Evolutionary conservation across 108 stramenopile species (phyloP).

Genomic region (Cylindrotheca closterium): DNA sequence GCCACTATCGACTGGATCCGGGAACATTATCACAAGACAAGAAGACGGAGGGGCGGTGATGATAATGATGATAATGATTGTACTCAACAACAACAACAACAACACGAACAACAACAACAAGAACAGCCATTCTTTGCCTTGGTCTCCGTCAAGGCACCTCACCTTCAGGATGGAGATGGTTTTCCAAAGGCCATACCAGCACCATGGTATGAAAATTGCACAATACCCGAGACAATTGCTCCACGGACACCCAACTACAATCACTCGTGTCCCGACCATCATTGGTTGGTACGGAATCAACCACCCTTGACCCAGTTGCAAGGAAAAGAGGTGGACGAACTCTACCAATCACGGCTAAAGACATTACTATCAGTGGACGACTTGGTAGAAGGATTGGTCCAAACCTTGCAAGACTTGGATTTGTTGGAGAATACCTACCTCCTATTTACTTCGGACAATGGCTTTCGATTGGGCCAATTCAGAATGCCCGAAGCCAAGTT

Average conservation of each 20-base stretch:
- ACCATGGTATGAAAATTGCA: slow-evolving; percentile 38
- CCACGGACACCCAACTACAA: slow-evolving; percentile 56
- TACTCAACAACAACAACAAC: neutral
- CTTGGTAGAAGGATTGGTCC: slow-evolving; percentile 32
- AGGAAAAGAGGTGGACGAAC: slow-evolving; percentile 23
- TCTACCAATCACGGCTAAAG: slow-evolving; percentile 36
- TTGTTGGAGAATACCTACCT: slow-evolving; percentile 41
- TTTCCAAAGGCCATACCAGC: slow-evolving; percentile 43
- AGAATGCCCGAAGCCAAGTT: slow-evolving; percentile 40
- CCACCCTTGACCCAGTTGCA: slow-evolving; percentile 17
- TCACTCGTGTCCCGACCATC: slow-evolving; percentile 13
- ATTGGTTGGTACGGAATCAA: slow-evolving; percentile 37
- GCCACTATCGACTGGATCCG: slow-evolving; percentile 41
- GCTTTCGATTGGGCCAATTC: slow-evolving; percentile 50
- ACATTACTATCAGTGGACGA: slow-evolving; percentile 46
- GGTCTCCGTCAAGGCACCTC: slow-evolving; percentile 47
- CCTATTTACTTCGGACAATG: slow-evolving; percentile 55
- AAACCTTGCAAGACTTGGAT: slow-evolving; percentile 3
- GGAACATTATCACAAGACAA: slow-evolving; percentile 4
- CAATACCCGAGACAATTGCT: slow-evolving; percentile 22
- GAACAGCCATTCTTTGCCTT: slow-evolving; percentile 39
- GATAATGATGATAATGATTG: neutral
- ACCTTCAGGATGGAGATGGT: slow-evolving; percentile 39
- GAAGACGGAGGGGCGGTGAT: neutral
- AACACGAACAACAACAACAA: too few species aligned